Percentiles rank a stretch among this genome's conserved stretches.
phyloP scores from a whole-genome alignment of 2,329 filamentous ascomycete genomes.

The Phaeosphaeriaceae sp. region DNA sequence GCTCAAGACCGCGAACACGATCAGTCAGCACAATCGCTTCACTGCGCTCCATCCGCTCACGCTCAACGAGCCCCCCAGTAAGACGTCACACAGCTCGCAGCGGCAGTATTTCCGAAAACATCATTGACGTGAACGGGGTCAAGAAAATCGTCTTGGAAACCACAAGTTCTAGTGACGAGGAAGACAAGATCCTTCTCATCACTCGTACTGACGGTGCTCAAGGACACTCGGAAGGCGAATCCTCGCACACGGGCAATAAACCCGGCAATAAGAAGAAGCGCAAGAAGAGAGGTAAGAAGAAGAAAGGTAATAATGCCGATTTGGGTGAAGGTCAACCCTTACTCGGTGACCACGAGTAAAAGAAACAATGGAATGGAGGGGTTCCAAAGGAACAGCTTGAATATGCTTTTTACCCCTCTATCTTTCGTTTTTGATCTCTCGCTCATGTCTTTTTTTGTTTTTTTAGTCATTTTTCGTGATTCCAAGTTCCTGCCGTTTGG shows the following conservation, averaged over 20 bases:
- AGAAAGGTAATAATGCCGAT: constrained; percentile 39
- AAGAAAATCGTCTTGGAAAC: constrained; percentile 78
- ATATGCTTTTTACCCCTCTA: too few relatives aligned
- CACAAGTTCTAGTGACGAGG: constrained; percentile 61
- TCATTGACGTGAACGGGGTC: constrained; percentile 75
- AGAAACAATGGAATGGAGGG: too few relatives aligned
- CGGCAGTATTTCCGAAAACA: constrained; percentile 79
- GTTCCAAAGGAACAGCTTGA: too few relatives aligned
- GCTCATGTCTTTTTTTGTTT: too few relatives aligned
- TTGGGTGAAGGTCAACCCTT: constrained; percentile 41
- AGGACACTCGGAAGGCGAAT: constrained; percentile 29
- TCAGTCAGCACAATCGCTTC: constrained; percentile 46
- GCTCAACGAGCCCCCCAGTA: constrained; percentile 32
- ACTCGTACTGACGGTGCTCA: constrained; percentile 27
- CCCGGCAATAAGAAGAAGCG: constrained; percentile 42
- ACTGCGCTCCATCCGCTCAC: constrained; percentile 32
- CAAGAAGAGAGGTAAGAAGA: constrained; percentile 48
- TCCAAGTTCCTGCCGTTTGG: too few relatives aligned
- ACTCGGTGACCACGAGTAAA: constrained; percentile 19
- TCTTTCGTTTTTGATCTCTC: too few relatives aligned
- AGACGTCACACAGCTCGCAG: constrained; percentile 65
- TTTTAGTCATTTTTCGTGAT: too few relatives aligned
- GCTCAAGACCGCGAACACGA: constrained; percentile 12
- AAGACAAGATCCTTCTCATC: constrained; percentile 25
- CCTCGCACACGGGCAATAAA: constrained; percentile 28